These are phyloP conservation scores for Leccinum pachyderme DNA, from an alignment of 1,284 basidiomycete genomes.

Conservation along the genomic window DNA sequence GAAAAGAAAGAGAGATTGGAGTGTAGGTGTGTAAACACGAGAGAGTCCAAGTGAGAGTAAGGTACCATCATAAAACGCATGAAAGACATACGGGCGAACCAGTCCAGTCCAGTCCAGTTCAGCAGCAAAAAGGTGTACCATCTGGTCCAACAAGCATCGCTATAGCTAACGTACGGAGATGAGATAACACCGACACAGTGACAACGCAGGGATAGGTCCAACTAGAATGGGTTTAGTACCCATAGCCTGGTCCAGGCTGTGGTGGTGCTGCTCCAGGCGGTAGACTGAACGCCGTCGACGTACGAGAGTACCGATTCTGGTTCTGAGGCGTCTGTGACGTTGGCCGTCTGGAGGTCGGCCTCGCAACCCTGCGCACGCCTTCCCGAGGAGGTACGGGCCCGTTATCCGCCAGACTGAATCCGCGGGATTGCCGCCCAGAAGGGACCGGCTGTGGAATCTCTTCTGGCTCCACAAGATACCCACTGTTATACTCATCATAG, in stretches of 20 bases:
- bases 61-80: slow-evolving; percentile 14
- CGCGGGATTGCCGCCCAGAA: slow-evolving; percentile 39
- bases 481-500: slow-evolving; percentile 37
- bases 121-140: neutral
- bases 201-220: slow-evolving; percentile 5
- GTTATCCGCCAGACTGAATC: slow-evolving; percentile 73
- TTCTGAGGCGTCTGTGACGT: slow-evolving; percentile 52
- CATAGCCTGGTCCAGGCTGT: slow-evolving; percentile 37
- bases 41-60: neutral
- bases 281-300: slow-evolving; percentile 48
- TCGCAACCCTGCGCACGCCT: slow-evolving; percentile 69
- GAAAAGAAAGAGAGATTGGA: neutral
- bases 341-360: slow-evolving; percentile 50
- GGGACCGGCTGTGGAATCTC: slow-evolving; percentile 34
- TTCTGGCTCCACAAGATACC: slow-evolving; percentile 38
- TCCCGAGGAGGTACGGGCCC: slow-evolving; percentile 78
- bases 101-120: neutral
- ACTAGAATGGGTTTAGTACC: slow-evolving; percentile 15
- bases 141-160: slow-evolving; percentile 17
- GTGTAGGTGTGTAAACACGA: neutral
- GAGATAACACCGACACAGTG: slow-evolving; percentile 2
- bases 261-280: slow-evolving; percentile 78
- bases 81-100: neutral
- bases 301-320: slow-evolving; percentile 67
- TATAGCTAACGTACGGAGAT: slow-evolving; percentile 6